Base-by-base conservation (phyloP, 2,329 filamentous ascomycete genomes). In the Fusarium tuaranense region DNA sequence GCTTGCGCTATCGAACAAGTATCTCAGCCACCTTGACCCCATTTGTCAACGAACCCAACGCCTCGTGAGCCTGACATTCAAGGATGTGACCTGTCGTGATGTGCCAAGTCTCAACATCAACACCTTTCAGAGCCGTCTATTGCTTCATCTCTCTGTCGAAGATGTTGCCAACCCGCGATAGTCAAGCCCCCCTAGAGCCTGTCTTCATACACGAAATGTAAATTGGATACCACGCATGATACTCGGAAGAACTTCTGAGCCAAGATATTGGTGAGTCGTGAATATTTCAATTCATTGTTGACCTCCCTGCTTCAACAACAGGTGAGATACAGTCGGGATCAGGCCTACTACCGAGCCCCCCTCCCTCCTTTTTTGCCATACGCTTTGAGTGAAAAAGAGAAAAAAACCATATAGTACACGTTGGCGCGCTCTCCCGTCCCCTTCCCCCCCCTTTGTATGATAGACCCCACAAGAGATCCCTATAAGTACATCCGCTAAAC, bases 401-500 rank as follows among this genome's bases (percentile, higher is more conserved):
- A 65, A 72, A 14, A 44, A 65, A 63, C 65, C 65, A 73, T 76
- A 73, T 79, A 72, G 58, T 79, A 79, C 77, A 78, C 64, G 39
- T 72, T 74, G 71, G 58, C 67, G 60, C 65, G 48, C 44, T 73
- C 41, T 36, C 38, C 22, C 14, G 4, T 39, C 63, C 67, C 41
- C 67, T 39, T 48, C 48, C 63, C 25, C 38, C 8, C 27, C 61
- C 51, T 39, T n/a, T 30, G 41, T 55, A 46, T 70, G 66, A 64
- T 62, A 70, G 65, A 69, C 74, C 72, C 74, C 69, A 65, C 64
- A 32, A 36, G 36, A 66, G 76, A 73, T 70, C 67, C 70, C 71
- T 79, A 79, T 68, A 78, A 78, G 67, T 79, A 79, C 78, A 79
- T 69, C 78, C 76, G 75, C 78, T 79, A 67, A 79, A 79, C 78